Conservation (phyloP, 2,329 filamentous ascomycete species). For the Exophiala phaeomuriformis region DNA sequence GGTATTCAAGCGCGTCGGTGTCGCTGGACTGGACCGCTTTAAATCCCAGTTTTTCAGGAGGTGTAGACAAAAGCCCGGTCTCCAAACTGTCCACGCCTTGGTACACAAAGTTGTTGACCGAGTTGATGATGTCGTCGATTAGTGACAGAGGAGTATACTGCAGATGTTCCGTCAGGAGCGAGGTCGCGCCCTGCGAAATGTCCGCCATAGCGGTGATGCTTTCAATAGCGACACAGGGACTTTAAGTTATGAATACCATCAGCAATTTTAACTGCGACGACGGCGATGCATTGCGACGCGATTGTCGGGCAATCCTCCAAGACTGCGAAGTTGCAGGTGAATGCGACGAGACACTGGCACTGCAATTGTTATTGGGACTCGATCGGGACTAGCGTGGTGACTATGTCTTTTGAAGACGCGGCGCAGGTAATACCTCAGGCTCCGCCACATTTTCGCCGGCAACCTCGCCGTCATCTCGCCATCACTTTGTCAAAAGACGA, state of each 20-base stretch:
- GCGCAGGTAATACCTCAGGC: not conserved
- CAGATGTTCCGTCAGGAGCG: conserved; percentile 88
- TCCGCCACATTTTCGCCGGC: not conserved
- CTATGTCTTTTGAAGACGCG: not conserved
- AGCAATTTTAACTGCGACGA: not conserved
- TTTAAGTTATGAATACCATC: not conserved
- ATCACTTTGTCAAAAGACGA: conserved; percentile 17
- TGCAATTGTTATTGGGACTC: not conserved
- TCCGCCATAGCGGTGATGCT: conserved; percentile 20
- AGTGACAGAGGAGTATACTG: conserved; percentile 91
- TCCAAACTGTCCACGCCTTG: conserved; percentile 84
- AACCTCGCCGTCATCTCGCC: not conserved
- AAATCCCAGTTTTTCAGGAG: conserved; percentile 77
- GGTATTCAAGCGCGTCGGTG: conserved; percentile 37
- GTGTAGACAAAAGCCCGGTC: conserved; percentile 65
- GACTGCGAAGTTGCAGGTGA: no score
- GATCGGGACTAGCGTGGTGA: not conserved
- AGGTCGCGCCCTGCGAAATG: conserved; percentile 35
- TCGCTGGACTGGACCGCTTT: conserved; percentile 44
- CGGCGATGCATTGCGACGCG: not conserved
- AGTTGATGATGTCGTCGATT: conserved; percentile 97
- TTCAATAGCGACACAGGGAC: not conserved
- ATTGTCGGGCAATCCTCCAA: no score
- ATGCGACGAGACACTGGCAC: no score
- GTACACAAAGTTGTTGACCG: conserved; percentile 87